A percentile compares a stretch with the other conserved stretches of the same genome.
These are phyloP conservation scores for Grosmannia clavigera DNA, from an alignment of 2,329 filamentous ascomycete species.

Conservation along the genomic window DNA sequence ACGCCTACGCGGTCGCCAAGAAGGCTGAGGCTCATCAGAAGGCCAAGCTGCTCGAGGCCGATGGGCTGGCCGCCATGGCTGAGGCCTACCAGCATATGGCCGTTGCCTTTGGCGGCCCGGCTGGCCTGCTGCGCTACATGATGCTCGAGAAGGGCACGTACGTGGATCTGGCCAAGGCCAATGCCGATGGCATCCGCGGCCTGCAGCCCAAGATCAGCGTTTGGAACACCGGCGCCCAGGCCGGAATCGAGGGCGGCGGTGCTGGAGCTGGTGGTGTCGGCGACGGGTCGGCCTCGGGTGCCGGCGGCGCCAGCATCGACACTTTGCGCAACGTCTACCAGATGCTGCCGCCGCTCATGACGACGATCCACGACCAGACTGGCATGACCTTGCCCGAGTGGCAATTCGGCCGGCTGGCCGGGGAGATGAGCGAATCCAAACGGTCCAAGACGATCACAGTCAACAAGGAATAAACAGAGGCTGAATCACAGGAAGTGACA, in stretches of 20 bases:
- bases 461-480: conserved; percentile 10
- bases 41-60: conserved; percentile 58
- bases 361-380: conserved; percentile 80
- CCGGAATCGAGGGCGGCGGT: conserved; percentile 19
- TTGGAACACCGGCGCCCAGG: conserved; percentile 63
- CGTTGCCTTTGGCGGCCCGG: conserved; percentile 62
- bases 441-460: conserved; percentile 15
- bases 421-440: conserved; percentile 20
- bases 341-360: conserved; percentile 69
- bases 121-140: conserved; percentile 68
- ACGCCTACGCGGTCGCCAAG: conserved; percentile 26
- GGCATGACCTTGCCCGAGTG: conserved; percentile 70
- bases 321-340: conserved; percentile 75
- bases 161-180: conserved; percentile 64
- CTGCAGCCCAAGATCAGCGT: conserved; percentile 82
- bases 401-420: conserved; percentile 44
- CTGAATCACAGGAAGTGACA: no score
- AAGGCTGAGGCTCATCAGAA: conserved; percentile 38
- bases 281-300: conserved; percentile 23
- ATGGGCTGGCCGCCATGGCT: conserved; percentile 65
- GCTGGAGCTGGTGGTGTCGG: conserved; percentile 20
- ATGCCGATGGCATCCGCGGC: conserved; percentile 62
- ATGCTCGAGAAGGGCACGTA: conserved; percentile 80
- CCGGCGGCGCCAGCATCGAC: conserved; percentile 36
- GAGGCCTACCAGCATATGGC: conserved; percentile 65